Percentiles rank a stretch among this genome's conserved stretches.
These are phyloP conservation scores for Ceratocystis albifundus DNA, from an alignment of 2,329 filamentous ascomycete species.

Conservation along the genomic window DNA sequence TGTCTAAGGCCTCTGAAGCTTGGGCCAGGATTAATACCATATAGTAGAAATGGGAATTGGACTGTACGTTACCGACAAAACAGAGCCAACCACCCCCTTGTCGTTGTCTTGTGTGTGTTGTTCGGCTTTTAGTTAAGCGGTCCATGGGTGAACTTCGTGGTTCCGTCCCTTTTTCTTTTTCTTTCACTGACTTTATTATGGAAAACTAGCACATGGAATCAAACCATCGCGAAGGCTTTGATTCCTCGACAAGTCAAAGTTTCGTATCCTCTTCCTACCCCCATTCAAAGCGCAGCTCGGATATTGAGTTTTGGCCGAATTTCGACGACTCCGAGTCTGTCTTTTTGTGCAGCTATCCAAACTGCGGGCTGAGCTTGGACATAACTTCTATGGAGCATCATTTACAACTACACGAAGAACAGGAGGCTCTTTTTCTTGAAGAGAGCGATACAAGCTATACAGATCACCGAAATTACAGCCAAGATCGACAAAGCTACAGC, in stretches of 20 bases:
- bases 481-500: background rate
- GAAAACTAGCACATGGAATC: background rate
- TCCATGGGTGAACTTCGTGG: background rate
- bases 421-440: background rate
- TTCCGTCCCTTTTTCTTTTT: background rate
- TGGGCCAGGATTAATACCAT: background rate
- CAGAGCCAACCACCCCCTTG: background rate
- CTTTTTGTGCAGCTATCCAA: slow-evolving; percentile 3
- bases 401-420: slow-evolving; percentile 4
- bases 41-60: background rate
- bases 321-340: background rate
- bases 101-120: background rate
- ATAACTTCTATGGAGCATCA: background rate
- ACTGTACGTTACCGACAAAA: background rate
- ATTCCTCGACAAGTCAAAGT: background rate
- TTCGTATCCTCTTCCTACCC: background rate
- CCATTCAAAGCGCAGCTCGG: background rate
- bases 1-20: background rate
- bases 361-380: background rate
- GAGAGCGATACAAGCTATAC: slow-evolving; percentile 2
- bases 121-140: background rate
- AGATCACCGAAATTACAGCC: background rate
- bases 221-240: background rate
- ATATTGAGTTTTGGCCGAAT: background rate
- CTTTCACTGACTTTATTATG: background rate